Evolutionary conservation across 1,284 basidiomycete species (phyloP), one percentile per base, ranked within the genome.

Genomic region (Pisolithus thermaeus): DNA sequence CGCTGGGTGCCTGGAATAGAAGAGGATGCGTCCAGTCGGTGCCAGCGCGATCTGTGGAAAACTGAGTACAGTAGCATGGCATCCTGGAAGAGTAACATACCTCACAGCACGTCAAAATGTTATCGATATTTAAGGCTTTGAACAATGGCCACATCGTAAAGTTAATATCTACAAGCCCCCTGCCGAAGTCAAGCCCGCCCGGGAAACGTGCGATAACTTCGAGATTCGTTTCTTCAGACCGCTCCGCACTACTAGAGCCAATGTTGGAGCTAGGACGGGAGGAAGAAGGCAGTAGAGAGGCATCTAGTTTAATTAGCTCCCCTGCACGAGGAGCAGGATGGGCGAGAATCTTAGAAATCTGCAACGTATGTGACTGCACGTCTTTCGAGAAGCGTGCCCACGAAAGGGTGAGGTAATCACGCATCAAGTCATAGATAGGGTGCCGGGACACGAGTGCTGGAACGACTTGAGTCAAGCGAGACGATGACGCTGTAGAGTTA

Each of bases 101-200:
- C 79, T 98, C 95, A 65, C 92, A 92, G 53, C 93, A 89, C 25
- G 90, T 94, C 52, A 98, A 71, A 55, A 98, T 90, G 63, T 97
- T 94, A 67, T 97, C 95, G 53, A 97, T 81, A 61, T 94, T 94
- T 53, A 98, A 71, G 57, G 89, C 90, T 67, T 96, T 92, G 80
- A 98, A 97, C 50, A 98, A 67, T 0, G 95, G 95, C 93, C 94
- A 98, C 83, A 97, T 92, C 46, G 93, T 92, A 65, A 96, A 95
- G 67, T 92, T 92, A 61, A 90, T 87, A 59, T 92, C 88, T 27
- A 92, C 88, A 48, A 92, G 71, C 5, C 88, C 89, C 48, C 83
- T 78, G 20, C 89, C 88, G 62, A 92, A 92, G 67, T 92, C 88
- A 43, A 92, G 76, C 16, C 89, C 89, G 35, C 88, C 88, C 27